These are phyloP conservation scores for Fusarium sp. DNA, from an alignment of 2,329 filamentous ascomycete genomes.

Conservation along the genomic window DNA sequence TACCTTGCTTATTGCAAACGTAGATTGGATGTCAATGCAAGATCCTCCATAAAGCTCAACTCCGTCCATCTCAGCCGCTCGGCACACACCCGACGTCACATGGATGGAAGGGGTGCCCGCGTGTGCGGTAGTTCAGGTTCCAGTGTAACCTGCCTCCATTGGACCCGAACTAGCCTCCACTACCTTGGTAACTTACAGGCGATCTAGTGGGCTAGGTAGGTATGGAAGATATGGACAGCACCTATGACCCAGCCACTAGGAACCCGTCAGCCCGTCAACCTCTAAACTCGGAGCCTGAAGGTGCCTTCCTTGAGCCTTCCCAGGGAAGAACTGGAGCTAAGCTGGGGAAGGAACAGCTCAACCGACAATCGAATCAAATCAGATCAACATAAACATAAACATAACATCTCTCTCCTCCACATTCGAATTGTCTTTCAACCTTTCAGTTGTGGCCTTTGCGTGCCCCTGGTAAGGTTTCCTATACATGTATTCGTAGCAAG, in stretches of 20 bases:
- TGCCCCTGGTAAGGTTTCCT: slow-evolving; percentile 1
- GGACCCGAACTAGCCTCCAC: slow-evolving; percentile 7
- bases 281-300: slow-evolving; percentile 1
- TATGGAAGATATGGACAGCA: neutral
- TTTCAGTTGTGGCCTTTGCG: slow-evolving; percentile 24
- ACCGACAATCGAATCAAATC: slow-evolving; percentile 13
- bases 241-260: slow-evolving; percentile 14
- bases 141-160: slow-evolving; percentile 10
- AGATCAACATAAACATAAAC: slow-evolving; percentile 15
- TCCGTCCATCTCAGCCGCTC: neutral
- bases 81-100: slow-evolving; percentile 23
- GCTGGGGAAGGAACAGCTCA: slow-evolving; percentile 28
- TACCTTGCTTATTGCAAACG: neutral
- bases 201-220: neutral
- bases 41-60: neutral
- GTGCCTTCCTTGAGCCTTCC: slow-evolving; percentile 18
- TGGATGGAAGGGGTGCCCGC: slow-evolving; percentile 6
- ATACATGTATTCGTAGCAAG: neutral
- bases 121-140: slow-evolving; percentile 37
- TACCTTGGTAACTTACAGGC: neutral
- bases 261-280: slow-evolving; percentile 12
- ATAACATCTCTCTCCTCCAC: slow-evolving; percentile 1
- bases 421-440: neutral
- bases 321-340: slow-evolving; percentile 22
- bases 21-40: neutral